Evolutionary conservation across 108 stramenopile genomes (phyloP).

Genomic region (Mediolabrus comicus): DNA sequence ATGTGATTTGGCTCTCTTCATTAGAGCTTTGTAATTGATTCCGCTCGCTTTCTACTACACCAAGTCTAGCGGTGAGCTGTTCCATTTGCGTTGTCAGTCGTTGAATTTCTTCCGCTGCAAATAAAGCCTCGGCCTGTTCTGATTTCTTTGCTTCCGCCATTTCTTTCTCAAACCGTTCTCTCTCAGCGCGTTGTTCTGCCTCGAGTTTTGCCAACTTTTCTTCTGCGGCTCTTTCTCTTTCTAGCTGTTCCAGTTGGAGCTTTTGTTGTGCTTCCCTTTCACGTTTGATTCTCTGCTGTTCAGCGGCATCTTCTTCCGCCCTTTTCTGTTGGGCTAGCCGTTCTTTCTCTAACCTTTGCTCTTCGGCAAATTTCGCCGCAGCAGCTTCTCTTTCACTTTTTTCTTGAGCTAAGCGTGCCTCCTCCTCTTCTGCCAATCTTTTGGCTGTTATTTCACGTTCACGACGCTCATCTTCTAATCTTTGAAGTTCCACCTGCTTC

Average conservation of each 20-base stretch:
- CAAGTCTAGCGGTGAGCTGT: constrained; percentile 8
- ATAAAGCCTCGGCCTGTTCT: neutral
- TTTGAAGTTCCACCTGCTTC: constrained; percentile 1
- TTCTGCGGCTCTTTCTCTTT: neutral
- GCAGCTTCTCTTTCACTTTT: neutral
- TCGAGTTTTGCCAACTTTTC: neutral
- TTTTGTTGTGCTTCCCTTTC: neutral
- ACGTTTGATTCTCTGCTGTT: neutral
- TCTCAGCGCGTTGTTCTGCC: neutral
- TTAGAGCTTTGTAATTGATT: constrained; percentile 24
- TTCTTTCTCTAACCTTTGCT: constrained; percentile 2
- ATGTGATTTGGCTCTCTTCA: constrained; percentile 17
- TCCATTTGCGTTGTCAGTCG: neutral
- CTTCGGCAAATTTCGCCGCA: neutral
- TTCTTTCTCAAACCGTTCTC: constrained; percentile 1
- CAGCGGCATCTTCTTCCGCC: neutral
- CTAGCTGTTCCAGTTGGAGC: neutral
- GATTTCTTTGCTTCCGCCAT: neutral
- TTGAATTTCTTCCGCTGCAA: neutral
- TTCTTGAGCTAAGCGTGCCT: neutral
- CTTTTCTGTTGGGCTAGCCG: neutral
- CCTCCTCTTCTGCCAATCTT: constrained; percentile 5
- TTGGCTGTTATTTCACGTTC: neutral
- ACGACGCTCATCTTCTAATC: constrained; percentile 1
- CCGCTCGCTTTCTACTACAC: constrained; percentile 14